Evolutionary conservation across 331 rosid species (phyloP), one percentile per base, ranked within the genome.

Genomic region (Telfairia occidentalis): DNA sequence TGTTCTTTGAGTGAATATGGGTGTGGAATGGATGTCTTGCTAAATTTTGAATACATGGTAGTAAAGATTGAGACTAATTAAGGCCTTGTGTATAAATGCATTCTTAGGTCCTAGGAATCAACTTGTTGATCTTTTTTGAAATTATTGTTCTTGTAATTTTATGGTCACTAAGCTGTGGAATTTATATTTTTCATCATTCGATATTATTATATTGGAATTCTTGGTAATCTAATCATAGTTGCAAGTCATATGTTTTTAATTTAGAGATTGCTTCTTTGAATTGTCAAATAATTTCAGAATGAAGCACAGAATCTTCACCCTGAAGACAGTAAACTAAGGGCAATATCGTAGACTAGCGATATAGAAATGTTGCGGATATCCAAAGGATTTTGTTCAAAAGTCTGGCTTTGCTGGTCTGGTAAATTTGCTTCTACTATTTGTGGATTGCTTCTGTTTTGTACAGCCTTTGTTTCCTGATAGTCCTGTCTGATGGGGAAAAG

Each of bases 261-360:
- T 23, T 23, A 37, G 79, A 46, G 42, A 43, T 60, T 78, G 69
- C 81, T 75, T 24, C 67, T 30, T 30, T 29, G 76, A 54, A 18
- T 80, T 50, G 46, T 35, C 30, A 5, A 28, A 45, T 18, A 75
- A 37, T 77, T 77, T 74, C 86, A 91, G 96, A 84, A 21, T 54
- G 67, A 74, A 72, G 63, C 58, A 9, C 63, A 37, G 57, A 37
- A 80, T 35, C 63, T 50, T 7, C 65, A 52, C 54, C 59, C 53
- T 59, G 63, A 52, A 75, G 82, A 13, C 70, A 81, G 64, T 4
- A 60, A 54, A 53, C 49, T 75, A 73, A 80, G 81, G 78, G 92
- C 96, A 48, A 40, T 64, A 58, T 89, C 88, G 43, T 92, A 89
- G 92, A 83, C 37, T 78, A 75, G 13, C 58, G 4, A 24, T 12